These are phyloP conservation scores for Exophiala dermatitidis DNA, from an alignment of 2,329 filamentous ascomycete genomes.

Conservation along the genomic window DNA sequence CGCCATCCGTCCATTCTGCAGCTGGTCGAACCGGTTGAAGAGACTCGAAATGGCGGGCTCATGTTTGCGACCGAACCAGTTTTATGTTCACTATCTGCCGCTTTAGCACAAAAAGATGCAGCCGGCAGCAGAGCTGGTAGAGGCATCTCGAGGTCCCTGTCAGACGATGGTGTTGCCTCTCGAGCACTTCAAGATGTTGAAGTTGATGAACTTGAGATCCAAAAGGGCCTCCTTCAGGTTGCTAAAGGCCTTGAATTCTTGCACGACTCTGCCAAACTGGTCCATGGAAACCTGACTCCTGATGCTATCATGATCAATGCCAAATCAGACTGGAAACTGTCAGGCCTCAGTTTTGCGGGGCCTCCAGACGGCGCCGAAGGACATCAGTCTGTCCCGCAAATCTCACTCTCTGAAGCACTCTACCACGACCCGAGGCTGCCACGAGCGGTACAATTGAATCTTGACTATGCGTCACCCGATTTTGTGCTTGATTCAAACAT, in stretches of 20 bases:
- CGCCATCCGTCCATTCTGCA: slow-evolving; percentile 89
- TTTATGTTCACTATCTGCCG: slow-evolving; percentile 73
- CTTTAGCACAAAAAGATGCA: slow-evolving; percentile 83
- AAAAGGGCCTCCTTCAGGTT: slow-evolving; percentile 89
- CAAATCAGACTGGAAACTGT: slow-evolving; percentile 98
- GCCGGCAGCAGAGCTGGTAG: slow-evolving; percentile 49
- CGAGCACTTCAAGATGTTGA: slow-evolving; percentile 73
- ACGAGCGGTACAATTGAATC: slow-evolving; percentile 72
- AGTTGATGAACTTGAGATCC: slow-evolving; percentile 94
- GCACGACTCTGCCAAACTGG: slow-evolving; percentile 86
- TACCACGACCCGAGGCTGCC: slow-evolving; percentile 82
- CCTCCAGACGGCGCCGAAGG: slow-evolving; percentile 69
- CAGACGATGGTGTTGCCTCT: slow-evolving; percentile 50
- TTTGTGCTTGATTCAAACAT: slow-evolving; percentile 88
- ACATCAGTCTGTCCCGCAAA: slow-evolving; percentile 66
- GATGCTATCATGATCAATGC: slow-evolving; percentile 90
- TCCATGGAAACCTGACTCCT: slow-evolving; percentile 90
- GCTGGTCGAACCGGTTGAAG: slow-evolving; percentile 88
- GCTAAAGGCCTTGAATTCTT: slow-evolving; percentile 92
- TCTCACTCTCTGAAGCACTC: slow-evolving; percentile 74
- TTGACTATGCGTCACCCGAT: slow-evolving; percentile 92
- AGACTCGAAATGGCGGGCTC: slow-evolving; percentile 80
- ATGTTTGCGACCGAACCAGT: slow-evolving; percentile 95
- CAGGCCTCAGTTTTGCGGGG: slow-evolving; percentile 83
- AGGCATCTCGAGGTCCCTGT: slow-evolving; percentile 41